Base-by-base conservation (phyloP, 345 rosid species). In the Anastatica hierochuntica region DNA sequence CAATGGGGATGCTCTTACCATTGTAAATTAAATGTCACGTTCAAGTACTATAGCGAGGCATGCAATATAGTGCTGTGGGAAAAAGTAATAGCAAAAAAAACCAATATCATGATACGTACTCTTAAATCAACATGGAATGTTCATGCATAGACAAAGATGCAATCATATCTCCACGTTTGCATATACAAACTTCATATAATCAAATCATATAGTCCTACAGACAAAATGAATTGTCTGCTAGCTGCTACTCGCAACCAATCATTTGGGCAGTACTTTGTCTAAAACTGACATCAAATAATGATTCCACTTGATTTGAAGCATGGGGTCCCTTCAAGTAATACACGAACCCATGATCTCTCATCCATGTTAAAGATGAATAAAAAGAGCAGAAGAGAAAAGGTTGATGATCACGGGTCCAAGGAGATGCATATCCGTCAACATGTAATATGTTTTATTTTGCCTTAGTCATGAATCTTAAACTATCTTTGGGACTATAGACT, bases 161-260 rank as follows among this genome's bases (percentile, higher is more conserved):
- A 66, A 66, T 66, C 54, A 66, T 66, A 58, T 43, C 42, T 52
- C 48, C 70, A 66, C 70, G 70, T 66, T 66, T 58, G 64, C 53
- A 14, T 27, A 11, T 5, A 21, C 59, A 42, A 3, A 4, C 42
- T 50, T 58, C 59, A 27, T 9, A 20, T 10, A 15, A 44, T 36
- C 45, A 56, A 49, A 56, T 49, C 17, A 33, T 64, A 21, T 49
- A 41, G 33, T 56, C 53, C 34, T 9, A 43, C 19, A 58, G 19
- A 51, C 48, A 51, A 66, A 50, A 43, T 50, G 69, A 58, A 50
- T 49, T 48, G 50, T 41, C 44, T 49, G 18, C 45, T 49, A 49
- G 39, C 53, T 64, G 13, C 57, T 49, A 23, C 49, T 50, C 47
- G 50, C 26, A 58, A 43, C 35, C 42, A 58, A 66, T 58, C 21